Evolutionary conservation across 2,329 filamentous ascomycete species (phyloP).

Genomic region (Pleurostoma richardsiae): DNA sequence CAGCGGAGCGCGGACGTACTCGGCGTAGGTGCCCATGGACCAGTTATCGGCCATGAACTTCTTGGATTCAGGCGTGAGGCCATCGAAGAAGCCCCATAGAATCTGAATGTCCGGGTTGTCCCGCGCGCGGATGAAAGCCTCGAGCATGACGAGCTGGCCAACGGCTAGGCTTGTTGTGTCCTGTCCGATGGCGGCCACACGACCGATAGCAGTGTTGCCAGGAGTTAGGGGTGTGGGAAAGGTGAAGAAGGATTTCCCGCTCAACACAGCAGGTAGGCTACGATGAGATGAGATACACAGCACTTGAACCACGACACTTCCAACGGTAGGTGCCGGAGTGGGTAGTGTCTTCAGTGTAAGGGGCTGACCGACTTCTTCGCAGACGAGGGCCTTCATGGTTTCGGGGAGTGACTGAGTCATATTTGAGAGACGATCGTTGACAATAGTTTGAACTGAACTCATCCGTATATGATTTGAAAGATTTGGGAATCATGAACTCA

Average conservation of each 20-base stretch:
- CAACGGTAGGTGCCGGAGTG: slow-evolving; percentile 6
- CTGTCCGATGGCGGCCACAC: slow-evolving; percentile 22
- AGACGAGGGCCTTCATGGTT: slow-evolving; percentile 13
- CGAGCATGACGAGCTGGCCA: slow-evolving; percentile 27
- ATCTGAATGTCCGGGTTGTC: slow-evolving; percentile 22
- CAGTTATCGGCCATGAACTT: slow-evolving; percentile 24
- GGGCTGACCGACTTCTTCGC: slow-evolving; percentile 2
- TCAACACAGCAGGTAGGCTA: slow-evolving; percentile 1
- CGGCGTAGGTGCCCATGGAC: slow-evolving; percentile 23
- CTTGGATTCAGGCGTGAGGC: slow-evolving; percentile 13
- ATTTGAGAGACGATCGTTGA: not conserved
- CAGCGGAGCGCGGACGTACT: slow-evolving; percentile 26
- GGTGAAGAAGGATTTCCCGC: slow-evolving; percentile 8
- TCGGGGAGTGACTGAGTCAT: slow-evolving; percentile 5
- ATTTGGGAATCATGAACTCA: not conserved
- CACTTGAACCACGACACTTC: slow-evolving; percentile 12
- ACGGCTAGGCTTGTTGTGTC: slow-evolving; percentile 21
- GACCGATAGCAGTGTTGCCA: slow-evolving; percentile 23
- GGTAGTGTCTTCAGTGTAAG: slow-evolving; percentile 9
- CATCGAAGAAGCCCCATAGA: slow-evolving; percentile 22
- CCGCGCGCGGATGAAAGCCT: slow-evolving; percentile 23
- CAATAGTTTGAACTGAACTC: not conserved
- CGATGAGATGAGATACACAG: slow-evolving; percentile 3
- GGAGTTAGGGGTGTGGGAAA: slow-evolving; percentile 21
- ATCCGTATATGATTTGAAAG: not conserved